Conservation (phyloP, 257 asterid species). For the Solanum stenotomum region DNA sequence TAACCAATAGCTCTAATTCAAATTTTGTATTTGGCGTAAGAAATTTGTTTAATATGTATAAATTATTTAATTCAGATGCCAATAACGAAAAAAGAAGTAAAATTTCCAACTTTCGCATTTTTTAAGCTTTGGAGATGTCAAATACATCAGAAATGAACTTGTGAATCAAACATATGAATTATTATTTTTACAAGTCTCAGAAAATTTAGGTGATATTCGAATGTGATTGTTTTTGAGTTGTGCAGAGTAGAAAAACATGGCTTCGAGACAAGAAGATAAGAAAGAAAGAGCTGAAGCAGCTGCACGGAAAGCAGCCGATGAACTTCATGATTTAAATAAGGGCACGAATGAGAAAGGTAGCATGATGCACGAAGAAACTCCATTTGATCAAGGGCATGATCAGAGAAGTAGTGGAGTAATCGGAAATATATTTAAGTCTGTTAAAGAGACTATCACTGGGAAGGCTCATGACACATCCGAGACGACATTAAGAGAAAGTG, state of each 20-base stretch:
- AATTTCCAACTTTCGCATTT: neutral
- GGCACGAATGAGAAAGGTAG: slow-evolving; percentile 11
- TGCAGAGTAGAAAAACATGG: slow-evolving; percentile 19
- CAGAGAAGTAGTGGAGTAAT: slow-evolving; percentile 15
- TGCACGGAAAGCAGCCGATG: slow-evolving; percentile 44
- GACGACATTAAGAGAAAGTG: neutral
- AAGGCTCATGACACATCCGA: slow-evolving; percentile 27
- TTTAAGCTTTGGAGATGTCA: neutral
- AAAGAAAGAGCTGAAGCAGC: slow-evolving; percentile 51
- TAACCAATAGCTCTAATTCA: neutral
- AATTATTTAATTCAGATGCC: neutral
- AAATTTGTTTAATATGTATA: too few relatives aligned
- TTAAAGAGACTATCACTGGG: slow-evolving; percentile 20
- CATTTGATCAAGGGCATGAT: neutral
- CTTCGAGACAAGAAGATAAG: slow-evolving; percentile 29
- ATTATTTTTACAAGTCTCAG: neutral
- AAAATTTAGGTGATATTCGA: neutral
- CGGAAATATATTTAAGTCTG: slow-evolving; percentile 19
- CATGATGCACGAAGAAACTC: neutral
- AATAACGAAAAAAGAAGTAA: neutral
- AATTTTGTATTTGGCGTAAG: neutral
- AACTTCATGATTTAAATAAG: slow-evolving; percentile 37
- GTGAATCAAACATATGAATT: neutral
- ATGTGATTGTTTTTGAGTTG: neutral
- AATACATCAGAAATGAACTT: neutral